phyloP scores from a whole-genome alignment of 768 basidiomycete genomes.

The Paxillus ammoniavirescens region DNA sequence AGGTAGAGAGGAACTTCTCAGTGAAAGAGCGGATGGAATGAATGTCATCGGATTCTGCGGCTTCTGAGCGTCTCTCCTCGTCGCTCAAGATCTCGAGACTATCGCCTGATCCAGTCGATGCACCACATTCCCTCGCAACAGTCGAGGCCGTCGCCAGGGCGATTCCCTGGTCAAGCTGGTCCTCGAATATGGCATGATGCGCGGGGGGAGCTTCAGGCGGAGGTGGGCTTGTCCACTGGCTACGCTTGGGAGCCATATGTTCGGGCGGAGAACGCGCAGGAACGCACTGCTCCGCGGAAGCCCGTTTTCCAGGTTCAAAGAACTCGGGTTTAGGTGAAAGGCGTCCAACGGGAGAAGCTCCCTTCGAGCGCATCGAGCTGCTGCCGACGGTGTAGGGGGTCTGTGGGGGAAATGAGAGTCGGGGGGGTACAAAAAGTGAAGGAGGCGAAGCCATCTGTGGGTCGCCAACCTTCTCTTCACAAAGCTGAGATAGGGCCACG shows the following conservation, averaged over 20 bases:
- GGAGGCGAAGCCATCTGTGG: slow-evolving; percentile 40
- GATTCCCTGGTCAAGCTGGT: slow-evolving; percentile 61
- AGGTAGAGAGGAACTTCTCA: slow-evolving; percentile 43
- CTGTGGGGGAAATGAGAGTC: slow-evolving; percentile 57
- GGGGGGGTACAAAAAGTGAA: slow-evolving; percentile 43
- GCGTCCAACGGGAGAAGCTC: slow-evolving; percentile 39
- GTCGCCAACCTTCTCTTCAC: slow-evolving; percentile 76
- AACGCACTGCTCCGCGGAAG: slow-evolving; percentile 30
- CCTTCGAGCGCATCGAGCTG: slow-evolving; percentile 54
- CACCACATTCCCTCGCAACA: slow-evolving; percentile 54
- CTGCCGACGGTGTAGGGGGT: slow-evolving; percentile 69
- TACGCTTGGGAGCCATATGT: slow-evolving; percentile 79
- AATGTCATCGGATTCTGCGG: slow-evolving; percentile 65
- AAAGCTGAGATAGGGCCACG: slow-evolving; percentile 82
- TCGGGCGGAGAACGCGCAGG: slow-evolving; percentile 53
- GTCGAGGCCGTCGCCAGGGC: slow-evolving; percentile 67
- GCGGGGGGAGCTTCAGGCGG: slow-evolving; percentile 70
- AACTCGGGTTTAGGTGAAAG: slow-evolving; percentile 52
- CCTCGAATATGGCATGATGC: slow-evolving; percentile 67
- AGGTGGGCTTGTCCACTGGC: slow-evolving; percentile 85
- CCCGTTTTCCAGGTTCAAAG: slow-evolving; percentile 41
- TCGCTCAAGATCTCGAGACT: slow-evolving; percentile 63
- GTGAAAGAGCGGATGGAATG: slow-evolving; percentile 67
- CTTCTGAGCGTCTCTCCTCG: slow-evolving; percentile 58
- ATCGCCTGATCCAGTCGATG: slow-evolving; percentile 54